These are phyloP conservation scores for Skeletonema grethae DNA, from an alignment of 108 stramenopile species.

Conservation along the genomic window DNA sequence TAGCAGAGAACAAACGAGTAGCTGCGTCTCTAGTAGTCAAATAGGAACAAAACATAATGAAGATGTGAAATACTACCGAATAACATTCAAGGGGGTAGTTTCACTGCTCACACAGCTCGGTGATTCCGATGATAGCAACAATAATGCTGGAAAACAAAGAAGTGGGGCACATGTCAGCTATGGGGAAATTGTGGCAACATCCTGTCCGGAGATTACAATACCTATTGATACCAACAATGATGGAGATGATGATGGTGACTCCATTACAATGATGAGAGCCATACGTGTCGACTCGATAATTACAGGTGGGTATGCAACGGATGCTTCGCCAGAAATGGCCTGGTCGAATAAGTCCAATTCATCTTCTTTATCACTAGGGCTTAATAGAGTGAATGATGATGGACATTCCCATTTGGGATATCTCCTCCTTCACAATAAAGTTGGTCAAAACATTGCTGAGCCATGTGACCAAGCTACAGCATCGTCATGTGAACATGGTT, in stretches of 20 bases:
- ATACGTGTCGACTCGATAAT: conserved; percentile 78
- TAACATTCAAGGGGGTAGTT: conserved; percentile 69
- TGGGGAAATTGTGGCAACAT: conserved; percentile 69
- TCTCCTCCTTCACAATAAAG: conserved; percentile 26
- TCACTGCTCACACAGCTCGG: conserved; percentile 52
- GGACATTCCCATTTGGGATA: conserved; percentile 30
- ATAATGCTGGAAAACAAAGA: not conserved
- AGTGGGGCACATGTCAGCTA: conserved; percentile 69
- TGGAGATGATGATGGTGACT: not conserved
- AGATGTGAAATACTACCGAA: conserved; percentile 63
- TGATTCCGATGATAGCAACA: not conserved
- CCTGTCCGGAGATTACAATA: conserved; percentile 34
- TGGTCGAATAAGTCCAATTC: conserved; percentile 2
- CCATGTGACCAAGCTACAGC: conserved; percentile 3
- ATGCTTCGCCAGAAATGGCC: conserved; percentile 27
- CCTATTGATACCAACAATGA: not conserved
- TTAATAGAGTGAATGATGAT: not conserved
- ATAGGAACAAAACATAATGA: not conserved
- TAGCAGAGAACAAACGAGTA: not conserved
- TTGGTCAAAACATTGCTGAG: conserved; percentile 51
- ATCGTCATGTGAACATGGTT: conserved; percentile 51
- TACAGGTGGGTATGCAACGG: conserved; percentile 80
- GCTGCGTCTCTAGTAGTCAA: not conserved
- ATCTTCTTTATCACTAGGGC: not conserved
- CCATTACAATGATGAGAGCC: conserved; percentile 20